Percentiles rank a stretch among this genome's conserved stretches.
Conservation (phyloP, 345 rosid species). For the Brassica juncea region DNA sequence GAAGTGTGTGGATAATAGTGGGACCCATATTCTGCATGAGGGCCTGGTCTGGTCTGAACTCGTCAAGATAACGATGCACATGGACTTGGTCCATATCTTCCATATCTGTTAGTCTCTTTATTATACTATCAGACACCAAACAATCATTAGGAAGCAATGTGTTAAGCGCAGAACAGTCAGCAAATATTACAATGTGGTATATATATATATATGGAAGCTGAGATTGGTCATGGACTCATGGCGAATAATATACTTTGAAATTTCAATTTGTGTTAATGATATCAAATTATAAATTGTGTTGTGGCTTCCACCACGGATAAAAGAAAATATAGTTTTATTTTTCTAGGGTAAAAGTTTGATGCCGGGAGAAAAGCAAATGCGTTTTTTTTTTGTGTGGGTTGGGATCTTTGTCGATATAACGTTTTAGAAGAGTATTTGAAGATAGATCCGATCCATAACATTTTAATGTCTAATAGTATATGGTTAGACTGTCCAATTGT, state of each 20-base stretch:
- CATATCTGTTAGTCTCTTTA: not conserved
- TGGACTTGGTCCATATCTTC: not conserved
- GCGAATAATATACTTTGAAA: not conserved
- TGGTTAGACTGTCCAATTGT: too few species aligned
- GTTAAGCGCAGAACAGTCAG: not conserved
- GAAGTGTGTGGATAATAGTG: not conserved
- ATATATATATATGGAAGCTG: not conserved
- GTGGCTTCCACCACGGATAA: not conserved
- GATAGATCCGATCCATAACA: too few species aligned
- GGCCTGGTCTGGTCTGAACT: not conserved
- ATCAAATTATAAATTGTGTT: not conserved
- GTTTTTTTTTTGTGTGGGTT: constrained; percentile 4
- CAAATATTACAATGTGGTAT: not conserved
- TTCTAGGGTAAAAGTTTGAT: constrained; percentile 18
- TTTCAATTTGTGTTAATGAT: not conserved
- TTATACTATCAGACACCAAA: not conserved
- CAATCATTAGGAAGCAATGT: not conserved
- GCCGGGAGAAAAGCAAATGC: constrained; percentile 32
- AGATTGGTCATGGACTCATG: not conserved
- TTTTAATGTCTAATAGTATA: too few species aligned
- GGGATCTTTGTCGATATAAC: constrained; percentile 24
- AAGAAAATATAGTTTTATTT: not conserved
- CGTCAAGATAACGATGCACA: not conserved
- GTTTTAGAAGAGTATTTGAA: not conserved
- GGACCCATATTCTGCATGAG: not conserved